Evolutionary conservation across 257 asterid species (phyloP).

Genomic region (Forsythia suspensa): DNA sequence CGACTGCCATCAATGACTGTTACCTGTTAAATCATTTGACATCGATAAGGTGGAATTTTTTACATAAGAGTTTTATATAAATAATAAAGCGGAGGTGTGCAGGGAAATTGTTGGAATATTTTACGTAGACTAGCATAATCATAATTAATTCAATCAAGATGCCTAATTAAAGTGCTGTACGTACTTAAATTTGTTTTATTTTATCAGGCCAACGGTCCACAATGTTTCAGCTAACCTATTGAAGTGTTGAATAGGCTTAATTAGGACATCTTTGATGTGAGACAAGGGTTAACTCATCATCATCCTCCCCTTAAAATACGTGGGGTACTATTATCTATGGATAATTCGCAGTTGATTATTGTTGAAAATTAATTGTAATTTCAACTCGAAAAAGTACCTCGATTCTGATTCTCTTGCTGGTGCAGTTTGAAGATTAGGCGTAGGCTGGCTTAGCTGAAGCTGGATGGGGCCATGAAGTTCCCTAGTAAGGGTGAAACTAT

Average conservation of each 20-base stretch:
- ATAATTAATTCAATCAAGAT: too few relatives aligned
- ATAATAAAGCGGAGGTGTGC: too few relatives aligned
- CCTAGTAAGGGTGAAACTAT: conserved; percentile 25
- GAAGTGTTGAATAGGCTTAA: too few relatives aligned
- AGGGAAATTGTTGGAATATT: too few relatives aligned
- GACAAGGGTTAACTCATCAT: too few relatives aligned
- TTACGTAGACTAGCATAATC: too few relatives aligned
- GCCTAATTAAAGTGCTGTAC: too few relatives aligned
- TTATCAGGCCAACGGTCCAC: too few relatives aligned
- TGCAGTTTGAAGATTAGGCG: conserved; percentile 22
- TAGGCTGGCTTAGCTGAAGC: conserved; percentile 68
- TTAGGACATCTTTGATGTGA: too few relatives aligned
- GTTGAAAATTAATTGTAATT: neutral
- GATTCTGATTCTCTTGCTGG: conserved; percentile 31
- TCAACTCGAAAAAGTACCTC: conserved; percentile 33
- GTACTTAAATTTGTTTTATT: too few relatives aligned
- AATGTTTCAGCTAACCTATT: too few relatives aligned
- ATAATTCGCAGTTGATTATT: neutral
- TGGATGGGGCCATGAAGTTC: conserved; percentile 36
- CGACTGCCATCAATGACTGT: neutral
- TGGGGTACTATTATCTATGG: neutral
- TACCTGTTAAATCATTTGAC: neutral
- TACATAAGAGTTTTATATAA: neutral
- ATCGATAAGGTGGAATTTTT: neutral
- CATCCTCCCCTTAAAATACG: neutral